Evolutionary conservation across 768 basidiomycete genomes (phyloP).

Genomic region (Collybia mongolica): DNA sequence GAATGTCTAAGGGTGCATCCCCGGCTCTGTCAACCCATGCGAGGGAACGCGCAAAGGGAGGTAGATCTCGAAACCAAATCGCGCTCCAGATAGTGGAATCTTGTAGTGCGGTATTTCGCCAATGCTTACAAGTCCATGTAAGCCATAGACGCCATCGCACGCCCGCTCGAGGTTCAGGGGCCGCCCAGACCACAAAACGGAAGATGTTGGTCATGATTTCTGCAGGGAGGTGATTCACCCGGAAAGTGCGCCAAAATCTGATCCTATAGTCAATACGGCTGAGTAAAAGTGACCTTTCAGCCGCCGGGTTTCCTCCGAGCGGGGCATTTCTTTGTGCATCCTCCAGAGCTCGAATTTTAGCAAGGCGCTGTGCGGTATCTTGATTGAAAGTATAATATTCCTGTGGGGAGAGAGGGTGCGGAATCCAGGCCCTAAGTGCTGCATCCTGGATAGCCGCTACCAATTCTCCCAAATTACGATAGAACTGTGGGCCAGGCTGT

Average conservation of each 20-base stretch:
- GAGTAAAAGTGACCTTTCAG: slow-evolving; percentile 29
- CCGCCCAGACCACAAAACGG: slow-evolving; percentile 57
- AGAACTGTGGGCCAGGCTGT: neutral
- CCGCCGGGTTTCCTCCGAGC: slow-evolving; percentile 1
- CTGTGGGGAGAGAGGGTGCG: slow-evolving; percentile 14
- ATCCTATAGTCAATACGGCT: slow-evolving; percentile 30
- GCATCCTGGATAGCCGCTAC: slow-evolving; percentile 1
- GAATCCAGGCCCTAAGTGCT: slow-evolving; percentile 15
- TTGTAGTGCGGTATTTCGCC: slow-evolving; percentile 47
- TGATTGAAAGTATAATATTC: slow-evolving; percentile 11
- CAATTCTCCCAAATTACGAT: slow-evolving; percentile 2
- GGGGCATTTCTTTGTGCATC: neutral
- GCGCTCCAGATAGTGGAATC: slow-evolving; percentile 63
- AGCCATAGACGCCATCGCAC: slow-evolving; percentile 42
- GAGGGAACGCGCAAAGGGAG: slow-evolving; percentile 49
- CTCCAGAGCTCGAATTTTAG: slow-evolving; percentile 12
- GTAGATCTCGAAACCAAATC: slow-evolving; percentile 58
- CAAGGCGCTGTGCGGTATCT: slow-evolving; percentile 15
- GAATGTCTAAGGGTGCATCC: slow-evolving; percentile 55
- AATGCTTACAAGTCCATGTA: slow-evolving; percentile 58
- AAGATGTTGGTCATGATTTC: slow-evolving; percentile 70
- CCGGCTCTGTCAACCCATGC: slow-evolving; percentile 60
- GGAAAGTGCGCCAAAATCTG: slow-evolving; percentile 41
- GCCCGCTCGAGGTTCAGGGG: slow-evolving; percentile 29
- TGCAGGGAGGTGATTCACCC: slow-evolving; percentile 58